A percentile compares a stretch with the other conserved stretches of the same genome.
phyloP scores from a whole-genome alignment of 805 yeast species.

The Grigorovia jiainica region DNA sequence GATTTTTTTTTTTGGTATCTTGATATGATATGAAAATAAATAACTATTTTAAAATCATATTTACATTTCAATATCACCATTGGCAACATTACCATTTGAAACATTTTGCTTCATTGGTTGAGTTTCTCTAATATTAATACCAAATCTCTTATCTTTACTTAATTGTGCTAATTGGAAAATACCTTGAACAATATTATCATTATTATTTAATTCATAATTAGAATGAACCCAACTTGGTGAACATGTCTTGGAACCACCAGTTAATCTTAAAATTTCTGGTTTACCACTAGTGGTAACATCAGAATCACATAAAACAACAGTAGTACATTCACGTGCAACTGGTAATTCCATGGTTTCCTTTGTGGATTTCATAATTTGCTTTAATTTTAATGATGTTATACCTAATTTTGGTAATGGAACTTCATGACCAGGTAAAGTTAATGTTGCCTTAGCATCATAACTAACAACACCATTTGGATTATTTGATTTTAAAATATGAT shows the following conservation, averaged over 20 bases:
- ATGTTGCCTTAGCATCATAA: conserved; percentile 49
- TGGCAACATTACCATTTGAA: conserved; percentile 1
- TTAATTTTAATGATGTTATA: conserved; percentile 57
- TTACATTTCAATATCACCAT: conserved; percentile 12
- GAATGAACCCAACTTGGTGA: conserved; percentile 88
- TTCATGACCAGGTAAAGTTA: conserved; percentile 59
- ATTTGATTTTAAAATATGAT: conserved; percentile 48
- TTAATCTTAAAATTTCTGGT: conserved; percentile 61
- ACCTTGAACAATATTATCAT: conserved; percentile 33
- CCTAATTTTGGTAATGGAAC: conserved; percentile 69
- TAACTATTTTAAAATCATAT: neutral
- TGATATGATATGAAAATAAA: too few relatives aligned
- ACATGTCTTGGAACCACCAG: conserved; percentile 65
- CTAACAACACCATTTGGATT: conserved; percentile 63
- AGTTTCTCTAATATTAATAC: conserved; percentile 55
- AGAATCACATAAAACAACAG: conserved; percentile 51
- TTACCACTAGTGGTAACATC: conserved; percentile 32
- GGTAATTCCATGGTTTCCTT: conserved; percentile 40
- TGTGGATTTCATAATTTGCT: conserved; percentile 43
- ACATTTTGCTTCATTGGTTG: conserved; percentile 39
- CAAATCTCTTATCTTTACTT: conserved; percentile 60
- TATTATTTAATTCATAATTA: conserved; percentile 48
- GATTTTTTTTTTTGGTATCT: too few relatives aligned
- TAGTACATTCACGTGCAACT: conserved; percentile 71
- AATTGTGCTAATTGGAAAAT: conserved; percentile 48